Evolutionary conservation across 441 rosid genomes (phyloP), one percentile per base, ranked within the genome.

Genomic region (Manihot esculenta): DNA sequence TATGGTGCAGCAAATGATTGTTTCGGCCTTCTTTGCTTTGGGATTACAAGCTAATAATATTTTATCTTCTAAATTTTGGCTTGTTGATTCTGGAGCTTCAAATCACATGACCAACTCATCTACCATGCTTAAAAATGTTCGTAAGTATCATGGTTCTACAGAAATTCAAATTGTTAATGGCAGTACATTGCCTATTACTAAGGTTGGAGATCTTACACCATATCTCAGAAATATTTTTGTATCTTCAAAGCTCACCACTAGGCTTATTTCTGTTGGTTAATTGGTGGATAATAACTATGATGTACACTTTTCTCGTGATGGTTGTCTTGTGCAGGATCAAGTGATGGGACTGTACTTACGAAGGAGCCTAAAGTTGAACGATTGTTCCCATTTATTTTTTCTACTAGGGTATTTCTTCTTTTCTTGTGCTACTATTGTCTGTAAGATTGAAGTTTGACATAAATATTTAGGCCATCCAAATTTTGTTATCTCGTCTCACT

Each of bases 81-180:
- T 50, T 66, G 35, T 21, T 61, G 73, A 74, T 53, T 74, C 64
- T 49, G 50, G 10, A 13, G 56, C 69, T 13, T 68, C 50, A 15
- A 69, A 74, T 35, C 65, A 69, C n/a, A 74, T 69, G 78, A 74
- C 70, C 20, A 45, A 21, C 24, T 62, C 27, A 12, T 20, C 50
- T 15, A 48, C 21, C 35, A 18, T 20, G 38, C 50, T 69, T 18
- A 0, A 62, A n/a, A 62, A 64, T 75, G 26, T 64, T 15, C 44
- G 21, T 8, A 20, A 47, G 10, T 62, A 74, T 68, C 21, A n/a
- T 59, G 65, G 73, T 38, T 17, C 27, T n/a, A 9, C 5, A 27
- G 13, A 70, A 23, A 49, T 49, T 49, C 7, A 49, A 1, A 4
- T 49, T 49, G n/a, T 7, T 49, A 17, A 49, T 49, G n/a, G 53